Evolutionary conservation across 495 filamentous ascomycete genomes (phyloP).

Genomic region (Choiromyces venosus): DNA sequence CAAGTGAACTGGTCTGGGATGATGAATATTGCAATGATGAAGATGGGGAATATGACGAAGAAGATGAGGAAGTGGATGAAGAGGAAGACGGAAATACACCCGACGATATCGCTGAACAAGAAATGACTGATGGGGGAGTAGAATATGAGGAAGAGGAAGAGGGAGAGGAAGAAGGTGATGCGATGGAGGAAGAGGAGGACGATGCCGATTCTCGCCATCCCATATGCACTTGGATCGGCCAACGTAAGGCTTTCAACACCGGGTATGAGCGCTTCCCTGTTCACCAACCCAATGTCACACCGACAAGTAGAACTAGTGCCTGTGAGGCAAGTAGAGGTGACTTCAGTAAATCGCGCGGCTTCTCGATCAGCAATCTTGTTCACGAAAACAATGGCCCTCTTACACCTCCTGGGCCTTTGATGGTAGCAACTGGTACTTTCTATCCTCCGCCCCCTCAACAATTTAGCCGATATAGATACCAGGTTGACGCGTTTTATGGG

Average conservation of each 20-base stretch:
- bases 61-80: constrained; percentile 22
- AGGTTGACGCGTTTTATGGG: constrained; percentile 3
- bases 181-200: constrained; percentile 25
- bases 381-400: constrained; percentile 25
- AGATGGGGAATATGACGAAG: constrained; percentile 34
- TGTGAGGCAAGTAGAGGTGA: constrained; percentile 26
- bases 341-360: constrained; percentile 37
- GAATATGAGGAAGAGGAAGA: constrained; percentile 32
- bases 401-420: constrained; percentile 25
- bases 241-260: neutral
- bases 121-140: constrained; percentile 10
- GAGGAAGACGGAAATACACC: constrained; percentile 13
- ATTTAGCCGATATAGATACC: constrained; percentile 3
- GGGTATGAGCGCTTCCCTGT: neutral
- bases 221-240: neutral
- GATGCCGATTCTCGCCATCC: constrained; percentile 9
- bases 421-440: constrained; percentile 28
- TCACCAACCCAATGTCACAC: neutral
- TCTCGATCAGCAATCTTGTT: constrained; percentile 37
- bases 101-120: constrained; percentile 14
- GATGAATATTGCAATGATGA: constrained; percentile 33
- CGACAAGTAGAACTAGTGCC: constrained; percentile 16
- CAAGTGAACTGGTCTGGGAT: constrained; percentile 29
- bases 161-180: constrained; percentile 18
- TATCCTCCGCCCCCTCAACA: constrained; percentile 25